These are phyloP conservation scores for Phytophthora idaei DNA, from an alignment of 352 stramenopile species.

Conservation along the genomic window DNA sequence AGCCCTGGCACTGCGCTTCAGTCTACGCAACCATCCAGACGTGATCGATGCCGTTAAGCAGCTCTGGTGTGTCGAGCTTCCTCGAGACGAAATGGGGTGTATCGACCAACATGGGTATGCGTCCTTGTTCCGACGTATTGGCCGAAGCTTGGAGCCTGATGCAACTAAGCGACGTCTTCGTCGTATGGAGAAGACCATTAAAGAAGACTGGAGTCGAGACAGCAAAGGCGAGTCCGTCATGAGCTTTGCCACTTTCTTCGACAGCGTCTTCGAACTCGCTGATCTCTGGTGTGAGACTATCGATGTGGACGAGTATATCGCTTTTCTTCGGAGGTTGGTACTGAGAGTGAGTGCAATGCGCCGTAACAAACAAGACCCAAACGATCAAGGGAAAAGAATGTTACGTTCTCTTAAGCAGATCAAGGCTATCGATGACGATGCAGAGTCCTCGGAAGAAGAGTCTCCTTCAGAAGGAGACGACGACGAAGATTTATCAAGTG, in stretches of 20 bases:
- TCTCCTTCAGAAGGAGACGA: constrained; percentile 31
- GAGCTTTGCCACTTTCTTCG: constrained; percentile 73
- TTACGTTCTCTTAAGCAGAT: constrained; percentile 56
- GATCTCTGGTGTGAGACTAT: constrained; percentile 82
- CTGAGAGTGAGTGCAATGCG: constrained; percentile 44
- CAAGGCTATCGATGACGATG: constrained; percentile 48
- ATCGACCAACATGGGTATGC: constrained; percentile 63
- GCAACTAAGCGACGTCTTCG: constrained; percentile 29
- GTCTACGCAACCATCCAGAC: constrained; percentile 57
- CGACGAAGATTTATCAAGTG: constrained; percentile 32
- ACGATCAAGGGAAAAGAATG: constrained; percentile 31
- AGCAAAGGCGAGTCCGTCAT: constrained; percentile 59
- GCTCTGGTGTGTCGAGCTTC: constrained; percentile 66
- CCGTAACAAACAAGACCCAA: constrained; percentile 12
- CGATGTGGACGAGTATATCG: constrained; percentile 65
- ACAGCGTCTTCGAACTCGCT: constrained; percentile 73
- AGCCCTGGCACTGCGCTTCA: constrained; percentile 66
- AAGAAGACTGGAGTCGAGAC: constrained; percentile 72
- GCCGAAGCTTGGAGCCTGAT: constrained; percentile 56
- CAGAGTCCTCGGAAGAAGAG: constrained; percentile 30
- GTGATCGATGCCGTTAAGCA: constrained; percentile 55
- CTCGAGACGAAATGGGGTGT: constrained; percentile 58
- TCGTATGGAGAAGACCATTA: constrained; percentile 50
- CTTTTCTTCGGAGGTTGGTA: constrained; percentile 52
- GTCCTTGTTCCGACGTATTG: constrained; percentile 62